phyloP scores from a whole-genome alignment of 495 filamentous ascomycete genomes.

The Pseudomonodictys pantanalensis region DNA sequence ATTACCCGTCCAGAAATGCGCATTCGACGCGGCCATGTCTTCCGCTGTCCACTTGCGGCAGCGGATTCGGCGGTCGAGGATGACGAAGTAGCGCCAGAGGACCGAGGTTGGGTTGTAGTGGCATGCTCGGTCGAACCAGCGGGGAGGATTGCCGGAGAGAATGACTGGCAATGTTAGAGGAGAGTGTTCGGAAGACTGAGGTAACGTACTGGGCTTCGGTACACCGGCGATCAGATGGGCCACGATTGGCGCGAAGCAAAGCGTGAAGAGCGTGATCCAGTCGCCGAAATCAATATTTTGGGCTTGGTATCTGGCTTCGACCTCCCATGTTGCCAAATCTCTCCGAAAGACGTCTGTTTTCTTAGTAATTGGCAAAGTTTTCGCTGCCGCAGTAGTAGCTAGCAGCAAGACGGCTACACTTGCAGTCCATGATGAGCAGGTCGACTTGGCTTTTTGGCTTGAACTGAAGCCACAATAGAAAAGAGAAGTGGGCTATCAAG shows the following conservation, averaged over 20 bases:
- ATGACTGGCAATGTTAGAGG: not conserved
- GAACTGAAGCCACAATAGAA: too few relatives aligned
- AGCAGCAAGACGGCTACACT: too few relatives aligned
- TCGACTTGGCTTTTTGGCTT: too few relatives aligned
- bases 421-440: too few relatives aligned
- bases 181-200: not conserved
- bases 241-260: conserved; percentile 5
- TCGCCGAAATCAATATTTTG: not conserved
- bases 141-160: not conserved
- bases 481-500: too few relatives aligned
- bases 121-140: not conserved
- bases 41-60: not conserved
- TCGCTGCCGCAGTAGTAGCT: too few relatives aligned
- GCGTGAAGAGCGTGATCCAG: conserved; percentile 5
- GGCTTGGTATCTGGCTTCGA: too few relatives aligned
- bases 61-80: conserved; percentile 1
- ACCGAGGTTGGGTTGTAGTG: conserved; percentile 11
- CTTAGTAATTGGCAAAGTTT: too few relatives aligned
- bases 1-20: not conserved
- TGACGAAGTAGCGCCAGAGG: conserved; percentile 8
- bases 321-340: too few relatives aligned
- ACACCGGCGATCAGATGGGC: not conserved
- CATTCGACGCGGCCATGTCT: not conserved
- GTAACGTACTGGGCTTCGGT: not conserved
- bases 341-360: too few relatives aligned